Evolutionary conservation across 1,139 yeast species (phyloP), one percentile per base, ranked within the genome.

Genomic region (Magnusiomyces ingens): DNA sequence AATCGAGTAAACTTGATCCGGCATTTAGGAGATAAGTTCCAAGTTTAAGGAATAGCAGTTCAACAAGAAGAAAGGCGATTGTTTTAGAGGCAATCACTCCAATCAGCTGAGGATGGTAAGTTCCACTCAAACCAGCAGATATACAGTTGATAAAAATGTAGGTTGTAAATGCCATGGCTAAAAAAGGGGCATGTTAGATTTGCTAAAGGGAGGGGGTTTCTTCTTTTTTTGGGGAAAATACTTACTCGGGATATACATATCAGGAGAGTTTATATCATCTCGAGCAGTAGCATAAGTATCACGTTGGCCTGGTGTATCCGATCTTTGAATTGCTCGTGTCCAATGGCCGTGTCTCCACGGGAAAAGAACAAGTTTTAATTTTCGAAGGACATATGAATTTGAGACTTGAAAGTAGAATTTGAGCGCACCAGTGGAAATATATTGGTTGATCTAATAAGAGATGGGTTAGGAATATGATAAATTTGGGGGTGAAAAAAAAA

Each of bases 81-180:
- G 96, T 90, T 62, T 90, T 88, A 11, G 96, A 84, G n/a, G 96
- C 84, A 59, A 93, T 82, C 64, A 85, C 83, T 2, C 97, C 97
- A 61, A 94, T 80, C 62, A 90, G 76, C 66, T 91, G 93, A 0
- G 99, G 99, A 64, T 91, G 96, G 74, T 93, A 94, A 42, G 84
- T 85, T 19, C 96, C 97, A 55, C 83, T 80, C 53, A 93, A 72
- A 13, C 99, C 99, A 57, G 89, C 89, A 62, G 87, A 77, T 32
- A 87, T 78, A 3, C 96, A 93, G 80, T 94, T 84, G 48, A 89
- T 76, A 58, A 94, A 72, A 53, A 93, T 84, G 66, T 91, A 93
- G 1, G 99, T 90, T 52, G 90, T 82, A 63, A 86, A 81, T 1
- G 97, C 88, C 96, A 91, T 90, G 59, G 87, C 72, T 50, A 37